Conservation (phyloP, 306 rosid species). For the Cicer cuneatum region DNA sequence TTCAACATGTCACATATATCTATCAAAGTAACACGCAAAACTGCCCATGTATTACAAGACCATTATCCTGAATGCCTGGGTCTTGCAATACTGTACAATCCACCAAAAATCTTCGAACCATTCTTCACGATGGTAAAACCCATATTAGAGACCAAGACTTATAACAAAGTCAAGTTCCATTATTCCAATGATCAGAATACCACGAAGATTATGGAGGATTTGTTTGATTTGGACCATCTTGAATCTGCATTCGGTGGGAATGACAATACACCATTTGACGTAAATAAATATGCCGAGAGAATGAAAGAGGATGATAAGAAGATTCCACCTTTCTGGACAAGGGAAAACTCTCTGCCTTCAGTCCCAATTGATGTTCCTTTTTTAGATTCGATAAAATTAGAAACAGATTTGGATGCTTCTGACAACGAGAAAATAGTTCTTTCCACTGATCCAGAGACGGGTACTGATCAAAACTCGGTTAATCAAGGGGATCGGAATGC, state of each 20-base stretch:
- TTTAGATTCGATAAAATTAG: constrained; percentile 54
- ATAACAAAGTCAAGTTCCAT: constrained; percentile 83
- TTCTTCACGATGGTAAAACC: constrained; percentile 91
- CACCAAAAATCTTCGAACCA: constrained; percentile 90
- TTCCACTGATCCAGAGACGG: constrained; percentile 45
- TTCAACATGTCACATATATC: constrained; percentile 80
- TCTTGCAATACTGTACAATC: constrained; percentile 81
- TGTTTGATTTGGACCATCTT: constrained; percentile 75
- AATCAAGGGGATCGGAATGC: constrained; percentile 46
- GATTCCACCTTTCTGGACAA: constrained; percentile 61
- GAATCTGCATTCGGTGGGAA: constrained; percentile 94
- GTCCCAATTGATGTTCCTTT: constrained; percentile 51
- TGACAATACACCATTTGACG: constrained; percentile 61
- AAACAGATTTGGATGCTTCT: constrained; percentile 57
- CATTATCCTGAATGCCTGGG: constrained; percentile 92
- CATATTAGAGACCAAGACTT: constrained; percentile 79
- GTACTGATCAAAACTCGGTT: constrained; percentile 33
- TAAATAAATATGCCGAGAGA: constrained; percentile 73
- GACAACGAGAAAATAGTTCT: constrained; percentile 54
- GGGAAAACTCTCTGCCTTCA: constrained; percentile 49
- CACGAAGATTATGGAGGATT: constrained; percentile 83
- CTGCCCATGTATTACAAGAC: constrained; percentile 84
- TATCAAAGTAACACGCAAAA: constrained; percentile 79
- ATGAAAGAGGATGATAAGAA: constrained; percentile 84
- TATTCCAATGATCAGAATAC: constrained; percentile 71